Evolutionary conservation across 2,329 filamentous ascomycete species (phyloP), one percentile per base, ranked within the genome.

Genomic region (Colletotrichum scovillei): DNA sequence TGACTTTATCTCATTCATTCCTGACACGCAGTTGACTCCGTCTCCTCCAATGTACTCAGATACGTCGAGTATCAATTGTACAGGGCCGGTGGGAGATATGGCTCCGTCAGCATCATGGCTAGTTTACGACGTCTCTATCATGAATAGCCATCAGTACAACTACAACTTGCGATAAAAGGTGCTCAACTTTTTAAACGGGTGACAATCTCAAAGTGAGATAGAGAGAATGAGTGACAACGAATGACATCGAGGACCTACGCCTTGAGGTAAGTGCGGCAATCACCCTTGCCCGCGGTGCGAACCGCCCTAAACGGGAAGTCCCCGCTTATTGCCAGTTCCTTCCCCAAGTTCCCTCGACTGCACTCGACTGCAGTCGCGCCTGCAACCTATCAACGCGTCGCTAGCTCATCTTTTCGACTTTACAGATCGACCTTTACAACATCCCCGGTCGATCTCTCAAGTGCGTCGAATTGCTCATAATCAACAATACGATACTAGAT

Each of bases 301-400:
- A n/a, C 38, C 53, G 30, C 4, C 55, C 52, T 19, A 30, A 63
- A 57, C n/a, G 12, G 52, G 64, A 9, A 63, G 42, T 30, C 69
- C 69, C 69, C 69, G 38, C 69, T 72, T 32, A 28, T 70, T 53
- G 52, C 62, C 30, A 53, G 42, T 49, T 63, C 38, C 52, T 56
- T 32, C 35, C 22, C 42, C 24, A 42, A 42, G 16, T 19, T 42
- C 38, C 38, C 14, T 42, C 16, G 2, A 42, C 14, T 32, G 30
- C 9, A 32, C 3, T 4, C 9, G 6, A 46, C 35, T n/a, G 8
- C 26, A 52, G 22, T 32, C 69, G 65, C 69, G 69, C 53, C 55
- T 57, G 35, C 46, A 19, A 42, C 67, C 58, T 58, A 32, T 42
- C 28, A 59, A 72, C 69, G 65, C 69, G 69, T 72, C 58, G 11